phyloP scores from a whole-genome alignment of 2,329 filamentous ascomycete genomes.

The Thelonectria discophora region DNA sequence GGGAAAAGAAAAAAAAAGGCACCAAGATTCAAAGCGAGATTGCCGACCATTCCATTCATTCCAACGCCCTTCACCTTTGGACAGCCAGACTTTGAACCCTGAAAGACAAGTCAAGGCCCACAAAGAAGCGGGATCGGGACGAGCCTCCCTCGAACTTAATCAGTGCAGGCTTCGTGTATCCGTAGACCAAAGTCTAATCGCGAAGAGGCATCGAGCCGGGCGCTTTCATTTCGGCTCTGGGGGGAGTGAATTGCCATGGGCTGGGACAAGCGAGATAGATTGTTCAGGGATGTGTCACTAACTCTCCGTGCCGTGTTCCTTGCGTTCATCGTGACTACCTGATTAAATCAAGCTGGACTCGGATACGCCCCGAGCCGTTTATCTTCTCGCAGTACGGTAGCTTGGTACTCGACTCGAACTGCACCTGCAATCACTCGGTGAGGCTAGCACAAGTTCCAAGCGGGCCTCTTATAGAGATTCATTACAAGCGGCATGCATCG shows the following conservation, averaged over 20 bases:
- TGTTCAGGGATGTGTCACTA: neutral
- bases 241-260: too few species aligned
- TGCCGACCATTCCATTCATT: neutral
- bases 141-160: neutral
- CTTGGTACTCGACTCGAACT: too few species aligned
- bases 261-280: neutral
- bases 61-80: neutral
- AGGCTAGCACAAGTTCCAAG: neutral
- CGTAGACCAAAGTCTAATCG: neutral
- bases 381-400: too few species aligned
- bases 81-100: neutral
- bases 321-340: too few species aligned
- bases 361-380: too few species aligned
- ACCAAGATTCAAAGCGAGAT: neutral
- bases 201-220: too few species aligned
- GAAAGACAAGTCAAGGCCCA: neutral
- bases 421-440: neutral
- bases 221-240: too few species aligned
- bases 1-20: neutral
- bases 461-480: neutral
- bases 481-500: neutral
- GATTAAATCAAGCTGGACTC: neutral
- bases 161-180: neutral
- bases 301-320: neutral
- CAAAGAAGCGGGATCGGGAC: slow-evolving; percentile 4